Evolutionary conservation across 2,329 filamentous ascomycete species (phyloP), one percentile per base, ranked within the genome.

Genomic region (Botryotinia calthae): DNA sequence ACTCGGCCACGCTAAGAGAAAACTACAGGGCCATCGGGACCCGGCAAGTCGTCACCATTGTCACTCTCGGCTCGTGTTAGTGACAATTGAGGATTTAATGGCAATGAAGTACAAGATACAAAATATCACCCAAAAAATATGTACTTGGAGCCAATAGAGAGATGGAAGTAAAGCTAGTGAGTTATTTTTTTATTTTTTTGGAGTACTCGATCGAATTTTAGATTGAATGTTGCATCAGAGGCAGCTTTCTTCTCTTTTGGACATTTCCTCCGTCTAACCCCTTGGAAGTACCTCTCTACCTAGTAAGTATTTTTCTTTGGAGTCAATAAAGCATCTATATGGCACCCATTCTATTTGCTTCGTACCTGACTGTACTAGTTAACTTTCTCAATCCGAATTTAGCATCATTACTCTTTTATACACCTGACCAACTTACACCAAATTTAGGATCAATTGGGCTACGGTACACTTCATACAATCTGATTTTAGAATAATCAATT

Each of bases 31-130:
- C 46, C 48, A 67, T 67, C 64, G 31, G 61, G 63, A 40, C 31
- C 63, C 63, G 64, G 64, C 48, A 67, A 54, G 31, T 67, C n/a
- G 34, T 67, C 64, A 67, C 64, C 34, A 54, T 54, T 54, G 64
- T 56, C 64, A 67, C 48, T n/a, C 48, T 67, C 64, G 64, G 64
- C 48, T 67, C 64, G 18, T 67, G 18, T 34, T 48, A 28, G 64
- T 40, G 34, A n/a, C 25, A 54, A 28, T 63, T n/a, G 14, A 28
- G n/a, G 16, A 44, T 56, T 28, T 56, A 12, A 63, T 63, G 34
- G 25, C 34, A 28, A 40, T 40, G 37, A 48, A 40, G 8, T 67
- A 28, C 31, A 37, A 54, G 20, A 22, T 56, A 22, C 48, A 28
- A 20, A 22, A 54, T 67, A 28, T 46, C 22, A 37, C 28, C 25